A percentile compares a stretch with the other conserved stretches of the same genome.
Conservation (phyloP, 352 stramenopile genomes). For the Phytopythium chamaehyphon region DNA sequence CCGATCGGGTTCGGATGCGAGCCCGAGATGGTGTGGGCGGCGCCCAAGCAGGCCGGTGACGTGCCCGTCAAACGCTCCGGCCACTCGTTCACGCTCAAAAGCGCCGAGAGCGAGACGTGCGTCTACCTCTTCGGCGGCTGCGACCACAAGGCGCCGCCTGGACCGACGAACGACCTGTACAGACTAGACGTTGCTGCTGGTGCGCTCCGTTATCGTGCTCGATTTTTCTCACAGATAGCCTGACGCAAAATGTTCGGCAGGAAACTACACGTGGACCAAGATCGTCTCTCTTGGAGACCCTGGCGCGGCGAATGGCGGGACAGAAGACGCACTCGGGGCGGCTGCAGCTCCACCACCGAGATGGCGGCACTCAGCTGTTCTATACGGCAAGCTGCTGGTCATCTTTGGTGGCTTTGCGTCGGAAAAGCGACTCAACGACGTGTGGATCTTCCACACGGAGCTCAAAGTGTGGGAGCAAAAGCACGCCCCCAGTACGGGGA, state of each 20-base stretch:
- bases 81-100: constrained; percentile 92
- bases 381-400: constrained; percentile 86
- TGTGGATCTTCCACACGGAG: constrained; percentile 95
- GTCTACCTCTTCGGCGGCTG: constrained; percentile 89
- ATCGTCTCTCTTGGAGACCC: constrained; percentile 12
- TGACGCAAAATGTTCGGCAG: constrained; percentile 11
- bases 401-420: constrained; percentile 95
- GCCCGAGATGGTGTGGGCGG: constrained; percentile 87
- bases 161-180: constrained; percentile 93
- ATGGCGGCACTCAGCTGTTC: constrained; percentile 81
- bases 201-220: constrained; percentile 6
- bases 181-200: constrained; percentile 90
- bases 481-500: constrained; percentile 54
- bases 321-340: constrained; percentile 13
- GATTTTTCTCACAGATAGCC: not conserved
- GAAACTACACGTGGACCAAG: constrained; percentile 64
- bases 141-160: constrained; percentile 88
- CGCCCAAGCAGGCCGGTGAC: constrained; percentile 89
- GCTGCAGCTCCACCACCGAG: constrained; percentile 42
- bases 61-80: constrained; percentile 93
- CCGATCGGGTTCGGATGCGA: constrained; percentile 80
- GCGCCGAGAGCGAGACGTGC: constrained; percentile 52
- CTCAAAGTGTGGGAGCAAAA: constrained; percentile 93
- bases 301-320: not conserved
- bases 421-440: constrained; percentile 93